Percentiles rank a stretch among this genome's conserved stretches.
phyloP scores from a whole-genome alignment of 805 yeast genomes.

The Maudiozyma saulgeensis region DNA sequence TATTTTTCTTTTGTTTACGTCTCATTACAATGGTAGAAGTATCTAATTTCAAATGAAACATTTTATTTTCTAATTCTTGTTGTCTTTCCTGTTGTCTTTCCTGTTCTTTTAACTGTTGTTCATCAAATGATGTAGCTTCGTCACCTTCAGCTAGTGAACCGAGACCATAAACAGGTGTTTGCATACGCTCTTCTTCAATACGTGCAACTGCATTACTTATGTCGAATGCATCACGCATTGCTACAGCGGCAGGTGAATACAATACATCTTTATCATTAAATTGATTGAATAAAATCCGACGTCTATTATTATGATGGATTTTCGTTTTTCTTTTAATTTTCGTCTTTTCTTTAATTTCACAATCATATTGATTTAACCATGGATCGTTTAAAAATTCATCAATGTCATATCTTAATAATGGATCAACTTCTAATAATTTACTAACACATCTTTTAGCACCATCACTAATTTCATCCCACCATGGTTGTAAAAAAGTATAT shows the following conservation, averaged over 20 bases:
- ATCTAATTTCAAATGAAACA: conserved; percentile 31
- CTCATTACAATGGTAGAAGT: conserved; percentile 35
- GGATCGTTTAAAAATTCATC: conserved; percentile 62
- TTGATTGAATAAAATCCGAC: conserved; percentile 3
- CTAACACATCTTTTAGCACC: conserved; percentile 64
- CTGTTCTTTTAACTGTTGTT: neutral
- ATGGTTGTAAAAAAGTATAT: conserved; percentile 64
- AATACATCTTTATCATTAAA: conserved; percentile 21
- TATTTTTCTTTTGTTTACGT: conserved; percentile 21
- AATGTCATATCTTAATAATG: conserved; percentile 55
- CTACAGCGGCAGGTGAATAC: conserved; percentile 68
- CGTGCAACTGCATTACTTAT: conserved; percentile 80
- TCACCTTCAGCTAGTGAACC: conserved; percentile 6
- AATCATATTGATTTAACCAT: conserved; percentile 40
- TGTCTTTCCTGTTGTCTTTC: neutral
- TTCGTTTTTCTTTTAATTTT: conserved; percentile 11
- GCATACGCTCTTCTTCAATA: conserved; percentile 49
- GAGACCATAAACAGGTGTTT: neutral
- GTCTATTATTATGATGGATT: conserved; percentile 8
- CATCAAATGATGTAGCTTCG: conserved; percentile 1
- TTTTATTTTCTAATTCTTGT: conserved; percentile 14
- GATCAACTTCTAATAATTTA: conserved; percentile 60
- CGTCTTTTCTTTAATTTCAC: conserved; percentile 2
- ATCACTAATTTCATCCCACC: conserved; percentile 78
- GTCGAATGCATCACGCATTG: conserved; percentile 79